Conservation (phyloP, 1,139 yeast genomes). For the Taphrina flavorubra region DNA sequence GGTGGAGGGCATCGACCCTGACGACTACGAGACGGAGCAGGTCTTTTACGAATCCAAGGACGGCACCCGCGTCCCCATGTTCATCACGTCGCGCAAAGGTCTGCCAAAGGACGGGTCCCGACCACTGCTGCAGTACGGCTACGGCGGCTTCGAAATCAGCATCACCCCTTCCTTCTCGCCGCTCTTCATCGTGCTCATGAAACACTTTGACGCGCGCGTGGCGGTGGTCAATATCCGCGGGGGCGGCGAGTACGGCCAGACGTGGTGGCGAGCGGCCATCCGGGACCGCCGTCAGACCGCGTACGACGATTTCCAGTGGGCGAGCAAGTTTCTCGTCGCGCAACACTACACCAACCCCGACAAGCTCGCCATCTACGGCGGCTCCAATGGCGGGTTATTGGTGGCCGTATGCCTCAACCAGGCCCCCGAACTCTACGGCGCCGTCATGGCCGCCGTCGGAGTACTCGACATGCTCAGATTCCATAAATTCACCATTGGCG, state of each 20-base stretch:
- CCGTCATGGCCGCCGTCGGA: constrained; percentile 37
- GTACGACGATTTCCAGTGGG: constrained; percentile 35
- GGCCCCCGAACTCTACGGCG: constrained; percentile 31
- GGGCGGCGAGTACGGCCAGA: constrained; percentile 41
- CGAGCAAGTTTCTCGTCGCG: constrained; percentile 19
- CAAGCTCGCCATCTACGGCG: constrained; percentile 35
- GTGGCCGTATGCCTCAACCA: constrained; percentile 32
- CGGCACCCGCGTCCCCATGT: constrained; percentile 40
- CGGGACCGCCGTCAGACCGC: constrained; percentile 29
- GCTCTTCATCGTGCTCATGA: constrained; percentile 36
- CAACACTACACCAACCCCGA: constrained; percentile 30
- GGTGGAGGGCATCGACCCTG: constrained; percentile 33
- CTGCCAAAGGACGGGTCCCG: constrained; percentile 23
- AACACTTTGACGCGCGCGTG: constrained; percentile 32
- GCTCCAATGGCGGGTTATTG: constrained; percentile 33
- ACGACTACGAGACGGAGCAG: constrained; percentile 36
- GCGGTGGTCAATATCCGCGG: constrained; percentile 41
- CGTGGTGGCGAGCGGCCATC: constrained; percentile 40
- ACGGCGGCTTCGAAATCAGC: constrained; percentile 34
- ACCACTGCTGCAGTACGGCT: constrained; percentile 37
- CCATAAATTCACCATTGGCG: constrained; percentile 40
- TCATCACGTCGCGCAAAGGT: constrained; percentile 29
- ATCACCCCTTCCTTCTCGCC: constrained; percentile 32
- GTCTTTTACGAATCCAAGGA: constrained; percentile 38
- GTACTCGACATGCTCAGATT: constrained; percentile 38